A percentile compares a stretch with the other conserved stretches of the same genome.
phyloP scores from a whole-genome alignment of 202 grass and related monocot species.

The Bolboschoenoplectus hybrid region DNA sequence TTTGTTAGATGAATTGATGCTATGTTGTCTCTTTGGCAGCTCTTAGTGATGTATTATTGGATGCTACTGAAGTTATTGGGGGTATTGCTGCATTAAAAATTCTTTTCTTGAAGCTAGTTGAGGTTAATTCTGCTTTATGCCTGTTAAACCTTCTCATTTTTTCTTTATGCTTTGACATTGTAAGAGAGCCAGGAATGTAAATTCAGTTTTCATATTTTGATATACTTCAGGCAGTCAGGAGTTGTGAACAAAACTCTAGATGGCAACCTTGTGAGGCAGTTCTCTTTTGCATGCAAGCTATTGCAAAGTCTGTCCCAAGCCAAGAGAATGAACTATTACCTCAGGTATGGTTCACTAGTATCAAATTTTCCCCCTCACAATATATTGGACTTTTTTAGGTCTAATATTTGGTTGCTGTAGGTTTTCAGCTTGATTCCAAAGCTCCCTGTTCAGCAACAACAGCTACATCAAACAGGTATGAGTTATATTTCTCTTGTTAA shows the following conservation, averaged over 20 bases:
- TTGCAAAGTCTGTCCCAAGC: slow-evolving; percentile 76
- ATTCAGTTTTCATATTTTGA: slow-evolving; percentile 31
- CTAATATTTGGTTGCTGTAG: slow-evolving; percentile 51
- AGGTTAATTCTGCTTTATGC: slow-evolving; percentile 53
- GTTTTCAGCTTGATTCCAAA: slow-evolving; percentile 84
- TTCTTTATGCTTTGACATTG: slow-evolving; percentile 15
- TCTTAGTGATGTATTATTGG: slow-evolving; percentile 84
- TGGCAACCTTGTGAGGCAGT: slow-evolving; percentile 96
- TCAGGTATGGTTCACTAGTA: slow-evolving; percentile 54
- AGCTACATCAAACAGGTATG: slow-evolving; percentile 83
- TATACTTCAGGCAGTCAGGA: slow-evolving; percentile 69
- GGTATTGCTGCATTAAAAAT: slow-evolving; percentile 75
- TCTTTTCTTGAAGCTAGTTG: slow-evolving; percentile 78
- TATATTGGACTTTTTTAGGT: slow-evolving; percentile 10
- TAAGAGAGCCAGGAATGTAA: not conserved
- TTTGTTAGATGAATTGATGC: slow-evolving; percentile 24
- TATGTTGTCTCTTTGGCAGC: slow-evolving; percentile 48
- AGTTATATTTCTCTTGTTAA: slow-evolving; percentile 43
- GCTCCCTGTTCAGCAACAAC: slow-evolving; percentile 67
- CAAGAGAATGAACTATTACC: slow-evolving; percentile 87
- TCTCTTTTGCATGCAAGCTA: slow-evolving; percentile 91
- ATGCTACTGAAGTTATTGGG: slow-evolving; percentile 90
- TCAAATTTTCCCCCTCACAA: not conserved
- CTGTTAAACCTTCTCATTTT: slow-evolving; percentile 32
- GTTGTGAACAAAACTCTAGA: slow-evolving; percentile 58